phyloP scores from a whole-genome alignment of 345 rosid genomes.

The Iberis pinnata region DNA sequence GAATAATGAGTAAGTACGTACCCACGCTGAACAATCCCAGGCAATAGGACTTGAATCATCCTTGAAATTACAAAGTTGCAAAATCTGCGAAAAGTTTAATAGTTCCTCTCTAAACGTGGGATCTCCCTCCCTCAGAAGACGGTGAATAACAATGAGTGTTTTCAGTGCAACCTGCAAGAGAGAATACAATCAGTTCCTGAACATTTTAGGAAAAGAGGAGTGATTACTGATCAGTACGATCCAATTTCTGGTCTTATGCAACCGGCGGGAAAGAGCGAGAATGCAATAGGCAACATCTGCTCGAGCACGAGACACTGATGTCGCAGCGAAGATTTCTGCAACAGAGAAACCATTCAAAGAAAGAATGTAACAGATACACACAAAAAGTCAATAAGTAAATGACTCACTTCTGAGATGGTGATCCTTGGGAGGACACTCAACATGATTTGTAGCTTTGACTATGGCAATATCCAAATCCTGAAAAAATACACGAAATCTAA shows the following conservation, averaged over 20 bases:
- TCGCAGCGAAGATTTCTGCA: conserved; percentile 68
- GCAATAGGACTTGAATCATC: conserved; percentile 98
- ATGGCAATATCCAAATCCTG: conserved; percentile 98
- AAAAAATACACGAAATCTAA: conserved; percentile 23
- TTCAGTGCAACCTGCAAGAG: conserved; percentile 76
- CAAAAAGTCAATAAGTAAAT: not conserved
- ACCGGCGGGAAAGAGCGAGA: conserved; percentile 70
- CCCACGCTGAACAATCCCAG: conserved; percentile 99
- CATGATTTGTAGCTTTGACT: conserved; percentile 96
- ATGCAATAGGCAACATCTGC: conserved; percentile 92
- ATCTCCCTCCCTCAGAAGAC: conserved; percentile 86
- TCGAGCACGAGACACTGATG: conserved; percentile 70
- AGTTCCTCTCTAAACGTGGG: conserved; percentile 90
- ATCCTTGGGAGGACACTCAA: conserved; percentile 97
- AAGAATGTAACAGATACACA: conserved; percentile 10
- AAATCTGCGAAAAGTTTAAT: conserved; percentile 67
- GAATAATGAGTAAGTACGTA: conserved; percentile 87
- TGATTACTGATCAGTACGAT: conserved; percentile 28
- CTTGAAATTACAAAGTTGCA: conserved; percentile 89
- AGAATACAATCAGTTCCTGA: not conserved
- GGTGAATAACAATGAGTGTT: conserved; percentile 84
- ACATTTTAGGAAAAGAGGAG: not conserved
- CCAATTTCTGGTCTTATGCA: conserved; percentile 86
- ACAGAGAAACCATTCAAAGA: not conserved
- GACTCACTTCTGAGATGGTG: conserved; percentile 81